A percentile compares a stretch with the other conserved stretches of the same genome.
Conservation (phyloP, 1,139 yeast species). For the Suhomyces coccinellae region DNA sequence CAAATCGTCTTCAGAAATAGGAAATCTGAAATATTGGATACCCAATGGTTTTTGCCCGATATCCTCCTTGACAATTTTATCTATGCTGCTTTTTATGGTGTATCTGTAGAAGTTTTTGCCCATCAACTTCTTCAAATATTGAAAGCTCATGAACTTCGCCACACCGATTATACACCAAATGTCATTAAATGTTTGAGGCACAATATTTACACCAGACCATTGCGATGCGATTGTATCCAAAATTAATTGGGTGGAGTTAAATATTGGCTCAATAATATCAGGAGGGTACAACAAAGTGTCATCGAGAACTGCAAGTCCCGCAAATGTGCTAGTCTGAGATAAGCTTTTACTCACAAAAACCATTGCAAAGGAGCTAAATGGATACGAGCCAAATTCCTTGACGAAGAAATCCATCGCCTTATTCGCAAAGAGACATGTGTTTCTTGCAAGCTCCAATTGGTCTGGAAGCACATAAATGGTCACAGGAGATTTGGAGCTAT, state of each 20-base stretch:
- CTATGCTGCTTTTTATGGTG: conserved; percentile 63
- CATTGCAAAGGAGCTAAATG: conserved; percentile 78
- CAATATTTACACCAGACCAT: conserved; percentile 92
- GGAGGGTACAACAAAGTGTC: conserved; percentile 73
- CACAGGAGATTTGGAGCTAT: conserved; percentile 48
- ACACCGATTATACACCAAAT: conserved; percentile 93
- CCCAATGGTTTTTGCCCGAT: conserved; percentile 83
- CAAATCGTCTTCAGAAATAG: conserved; percentile 65
- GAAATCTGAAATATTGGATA: conserved; percentile 61
- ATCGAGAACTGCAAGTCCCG: conserved; percentile 73
- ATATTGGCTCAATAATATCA: conserved; percentile 76
- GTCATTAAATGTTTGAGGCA: conserved; percentile 78
- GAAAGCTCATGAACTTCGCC: conserved; percentile 77
- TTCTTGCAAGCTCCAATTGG: conserved; percentile 58
- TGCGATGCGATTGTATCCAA: conserved; percentile 78
- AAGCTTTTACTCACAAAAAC: conserved; percentile 69
- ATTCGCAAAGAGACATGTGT: conserved; percentile 74
- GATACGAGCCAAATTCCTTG: conserved; percentile 90
- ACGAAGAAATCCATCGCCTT: conserved; percentile 82
- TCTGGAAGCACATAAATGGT: conserved; percentile 60
- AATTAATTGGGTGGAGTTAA: conserved; percentile 64
- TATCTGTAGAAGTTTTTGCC: conserved; percentile 83
- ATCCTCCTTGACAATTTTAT: conserved; percentile 69
- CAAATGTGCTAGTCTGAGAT: conserved; percentile 56
- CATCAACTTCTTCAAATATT: conserved; percentile 67